Percentiles rank a stretch among this genome's conserved stretches.
Evolutionary conservation across 2,329 filamentous ascomycete species (phyloP).

Genomic region (Catunica adiposa): DNA sequence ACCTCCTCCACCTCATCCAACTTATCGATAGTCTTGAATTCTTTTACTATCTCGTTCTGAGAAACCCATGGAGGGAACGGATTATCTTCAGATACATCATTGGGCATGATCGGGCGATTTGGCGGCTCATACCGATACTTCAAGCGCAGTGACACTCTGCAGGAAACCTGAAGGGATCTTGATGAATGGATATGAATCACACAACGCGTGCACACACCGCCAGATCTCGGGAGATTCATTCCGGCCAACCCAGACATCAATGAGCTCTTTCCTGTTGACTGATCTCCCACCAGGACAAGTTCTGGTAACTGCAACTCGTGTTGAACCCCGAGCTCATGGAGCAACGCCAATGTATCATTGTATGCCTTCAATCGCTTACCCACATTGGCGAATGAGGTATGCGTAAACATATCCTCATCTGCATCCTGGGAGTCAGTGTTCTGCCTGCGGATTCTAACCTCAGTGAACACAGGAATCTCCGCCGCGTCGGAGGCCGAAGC

Average conservation of each 20-base stretch:
- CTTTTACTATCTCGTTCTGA: constrained; percentile 27
- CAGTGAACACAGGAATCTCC: constrained; percentile 13
- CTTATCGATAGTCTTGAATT: constrained; percentile 48
- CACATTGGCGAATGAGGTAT: constrained; percentile 34
- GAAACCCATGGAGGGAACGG: constrained; percentile 51
- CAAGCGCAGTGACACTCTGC: constrained; percentile 46
- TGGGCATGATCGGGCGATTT: constrained; percentile 25
- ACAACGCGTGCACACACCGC: constrained; percentile 63
- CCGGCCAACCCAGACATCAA: constrained; percentile 48
- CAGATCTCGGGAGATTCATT: constrained; percentile 53
- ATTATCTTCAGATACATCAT: constrained; percentile 31
- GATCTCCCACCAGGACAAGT: constrained; percentile 70
- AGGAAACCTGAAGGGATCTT: constrained; percentile 44
- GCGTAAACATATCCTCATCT: constrained; percentile 25
- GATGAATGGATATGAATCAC: constrained; percentile 65
- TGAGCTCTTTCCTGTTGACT: constrained; percentile 68
- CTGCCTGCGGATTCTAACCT: constrained; percentile 4
- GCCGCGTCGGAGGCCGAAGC: constrained; percentile 24
- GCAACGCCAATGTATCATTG: constrained; percentile 48
- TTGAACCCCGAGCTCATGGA: constrained; percentile 57
- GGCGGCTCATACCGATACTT: constrained; percentile 42
- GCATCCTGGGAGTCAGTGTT: neutral
- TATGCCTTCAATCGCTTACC: constrained; percentile 47
- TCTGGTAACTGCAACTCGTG: constrained; percentile 57
- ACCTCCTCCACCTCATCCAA: constrained; percentile 48